A percentile compares a stretch with the other conserved stretches of the same genome.
phyloP scores from a whole-genome alignment of 2,329 filamentous ascomycete genomes.

The Pestalotiopsis sp. region DNA sequence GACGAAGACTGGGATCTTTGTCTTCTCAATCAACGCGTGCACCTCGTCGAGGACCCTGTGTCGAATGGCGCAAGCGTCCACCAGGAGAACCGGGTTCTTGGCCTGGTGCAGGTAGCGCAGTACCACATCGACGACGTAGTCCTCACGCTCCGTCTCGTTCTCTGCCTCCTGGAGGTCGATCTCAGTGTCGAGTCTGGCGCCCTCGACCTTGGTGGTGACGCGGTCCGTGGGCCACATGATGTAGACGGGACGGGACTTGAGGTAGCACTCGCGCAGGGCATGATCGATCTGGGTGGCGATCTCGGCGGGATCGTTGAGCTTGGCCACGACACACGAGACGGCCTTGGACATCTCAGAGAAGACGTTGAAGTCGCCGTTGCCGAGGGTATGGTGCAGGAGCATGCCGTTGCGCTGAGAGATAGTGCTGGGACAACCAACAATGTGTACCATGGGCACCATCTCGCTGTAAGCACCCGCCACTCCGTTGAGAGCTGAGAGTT shows the following conservation, averaged over 20 bases:
- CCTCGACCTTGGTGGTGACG: slow-evolving; percentile 75
- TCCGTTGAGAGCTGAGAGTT: slow-evolving; percentile 74
- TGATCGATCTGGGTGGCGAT: slow-evolving; percentile 78
- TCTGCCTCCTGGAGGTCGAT: slow-evolving; percentile 66
- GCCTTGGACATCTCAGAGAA: slow-evolving; percentile 77
- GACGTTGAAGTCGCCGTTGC: slow-evolving; percentile 80
- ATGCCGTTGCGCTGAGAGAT: slow-evolving; percentile 47
- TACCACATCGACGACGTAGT: slow-evolving; percentile 82
- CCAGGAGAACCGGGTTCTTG: slow-evolving; percentile 75
- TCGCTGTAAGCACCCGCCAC: slow-evolving; percentile 76
- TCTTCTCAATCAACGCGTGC: slow-evolving; percentile 72
- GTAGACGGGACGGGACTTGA: slow-evolving; percentile 79
- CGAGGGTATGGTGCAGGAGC: slow-evolving; percentile 70
- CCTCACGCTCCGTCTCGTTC: slow-evolving; percentile 73
- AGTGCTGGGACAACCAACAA: slow-evolving; percentile 54
- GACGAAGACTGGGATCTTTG: slow-evolving; percentile 80
- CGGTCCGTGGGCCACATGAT: slow-evolving; percentile 83
- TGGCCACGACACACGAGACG: slow-evolving; percentile 72
- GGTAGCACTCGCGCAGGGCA: slow-evolving; percentile 73
- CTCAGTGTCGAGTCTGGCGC: slow-evolving; percentile 67
- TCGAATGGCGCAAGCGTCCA: slow-evolving; percentile 82
- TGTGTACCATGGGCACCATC: slow-evolving; percentile 68
- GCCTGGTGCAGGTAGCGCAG: slow-evolving; percentile 73
- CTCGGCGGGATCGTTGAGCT: slow-evolving; percentile 69
- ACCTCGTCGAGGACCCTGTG: slow-evolving; percentile 75